Conservation (phyloP, 1,139 yeast genomes). For the Pichia sorboxylosa region DNA sequence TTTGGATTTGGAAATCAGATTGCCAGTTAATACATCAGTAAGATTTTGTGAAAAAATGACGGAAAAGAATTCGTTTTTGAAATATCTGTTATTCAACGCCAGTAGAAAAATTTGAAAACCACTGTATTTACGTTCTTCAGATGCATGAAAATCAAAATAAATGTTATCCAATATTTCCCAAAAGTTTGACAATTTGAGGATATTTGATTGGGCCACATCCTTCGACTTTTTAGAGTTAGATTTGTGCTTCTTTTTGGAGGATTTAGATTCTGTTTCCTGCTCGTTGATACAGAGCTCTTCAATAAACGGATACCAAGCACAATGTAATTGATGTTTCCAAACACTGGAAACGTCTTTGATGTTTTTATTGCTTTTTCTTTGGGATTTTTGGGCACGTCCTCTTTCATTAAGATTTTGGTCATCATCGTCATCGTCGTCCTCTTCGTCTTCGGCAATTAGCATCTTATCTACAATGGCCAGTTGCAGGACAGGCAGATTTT, state of each 20-base stretch:
- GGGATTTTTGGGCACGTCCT: slow-evolving; percentile 13
- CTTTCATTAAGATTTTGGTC: not conserved
- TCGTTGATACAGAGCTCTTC: slow-evolving; percentile 26
- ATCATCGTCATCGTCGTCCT: slow-evolving; percentile 23
- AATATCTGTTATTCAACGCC: slow-evolving; percentile 29
- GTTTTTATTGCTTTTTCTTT: slow-evolving; percentile 37
- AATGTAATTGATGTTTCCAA: slow-evolving; percentile 64
- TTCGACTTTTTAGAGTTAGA: slow-evolving; percentile 6
- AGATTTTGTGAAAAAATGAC: slow-evolving; percentile 57
- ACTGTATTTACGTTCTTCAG: slow-evolving; percentile 78
- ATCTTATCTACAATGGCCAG: slow-evolving; percentile 51
- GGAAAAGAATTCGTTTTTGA: slow-evolving; percentile 15
- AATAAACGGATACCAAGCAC: slow-evolving; percentile 68
- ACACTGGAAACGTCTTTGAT: slow-evolving; percentile 56
- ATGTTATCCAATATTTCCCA: slow-evolving; percentile 79
- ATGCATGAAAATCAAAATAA: slow-evolving; percentile 63
- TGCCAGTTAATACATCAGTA: slow-evolving; percentile 66
- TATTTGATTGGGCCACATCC: not conserved
- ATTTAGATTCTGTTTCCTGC: slow-evolving; percentile 1
- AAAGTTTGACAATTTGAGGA: slow-evolving; percentile 44
- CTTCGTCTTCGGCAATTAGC: slow-evolving; percentile 28
- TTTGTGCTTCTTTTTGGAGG: slow-evolving; percentile 25
- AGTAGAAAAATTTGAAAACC: slow-evolving; percentile 67
- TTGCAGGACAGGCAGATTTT: slow-evolving; percentile 49
- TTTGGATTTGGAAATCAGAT: slow-evolving; percentile 56